Base-by-base conservation (phyloP, 202 grass and related monocot species). In the Carex sylvatica region DNA sequence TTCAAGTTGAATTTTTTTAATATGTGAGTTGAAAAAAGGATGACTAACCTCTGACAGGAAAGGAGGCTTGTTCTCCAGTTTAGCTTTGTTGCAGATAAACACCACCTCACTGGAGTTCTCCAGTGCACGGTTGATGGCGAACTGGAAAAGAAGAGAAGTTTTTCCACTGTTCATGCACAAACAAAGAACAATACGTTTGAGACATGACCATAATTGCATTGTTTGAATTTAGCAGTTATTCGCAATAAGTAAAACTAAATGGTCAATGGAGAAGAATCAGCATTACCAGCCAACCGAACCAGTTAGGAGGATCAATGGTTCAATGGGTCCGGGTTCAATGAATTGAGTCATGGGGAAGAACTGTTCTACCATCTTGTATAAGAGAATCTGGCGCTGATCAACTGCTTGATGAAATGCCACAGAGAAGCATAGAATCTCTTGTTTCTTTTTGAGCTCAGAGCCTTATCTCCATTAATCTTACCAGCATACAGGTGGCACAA, bases 131-230 rank as follows among this genome's bases (percentile, higher is more conserved):
- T 92, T 98, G 83, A 93, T 91, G 18, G 91, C 86, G 81, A 93
- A 98, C 84, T 95, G 91, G 82, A 98, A 95, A 63, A 98, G 84
- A 51, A 98, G 92, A 67, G 91, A 98, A 44, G 91, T 95, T 81
- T 98, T 98, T 46, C 95, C 92, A 68, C 91, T 98, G 89, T 62
- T 74, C 51, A 75, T 62, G 54, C 65, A 62, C 58, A 80, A 65
- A 22, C 16, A 60, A 15, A 83, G 3, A 83, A 69, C 46, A 49
- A 2, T 61, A 44, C 56, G 47, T 77, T 22, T 35, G n/a, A 78
- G 65, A 65, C 65, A 18, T 13, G 14, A 24, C 22, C 56, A 18
- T 1, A 79, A 60, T 33, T 78, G 3, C 9, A 79, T 79, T 36
- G 49, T 56, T 52, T 5, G 12, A 30, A 56, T 56, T 77, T 18